Percentiles rank a stretch among this genome's conserved stretches.
phyloP scores from a whole-genome alignment of 2,329 filamentous ascomycete species.

The Tothia fuscella region DNA sequence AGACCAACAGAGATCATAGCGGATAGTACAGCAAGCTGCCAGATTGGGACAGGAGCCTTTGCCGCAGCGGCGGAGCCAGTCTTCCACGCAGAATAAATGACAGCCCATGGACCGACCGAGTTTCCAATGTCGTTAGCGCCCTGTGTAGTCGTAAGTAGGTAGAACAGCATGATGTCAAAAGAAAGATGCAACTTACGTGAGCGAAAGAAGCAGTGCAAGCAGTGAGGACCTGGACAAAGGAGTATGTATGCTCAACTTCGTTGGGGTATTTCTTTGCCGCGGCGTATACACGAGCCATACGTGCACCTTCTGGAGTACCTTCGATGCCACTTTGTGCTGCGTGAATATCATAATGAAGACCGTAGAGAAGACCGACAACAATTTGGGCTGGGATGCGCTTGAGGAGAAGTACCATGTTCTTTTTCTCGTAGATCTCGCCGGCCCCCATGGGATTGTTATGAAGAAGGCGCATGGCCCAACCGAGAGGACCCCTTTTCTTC shows the following conservation, averaged over 20 bases:
- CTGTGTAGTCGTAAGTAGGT: too few relatives aligned
- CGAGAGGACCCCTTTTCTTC: slow-evolving; percentile 54
- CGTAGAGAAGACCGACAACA: slow-evolving; percentile 54
- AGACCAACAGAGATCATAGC: slow-evolving; percentile 42
- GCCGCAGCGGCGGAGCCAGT: slow-evolving; percentile 31
- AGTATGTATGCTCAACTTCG: slow-evolving; percentile 51
- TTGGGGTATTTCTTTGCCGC: slow-evolving; percentile 50
- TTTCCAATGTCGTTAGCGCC: slow-evolving; percentile 56
- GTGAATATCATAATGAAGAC: slow-evolving; percentile 73
- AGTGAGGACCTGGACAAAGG: slow-evolving; percentile 35
- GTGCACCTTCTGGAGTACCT: slow-evolving; percentile 60
- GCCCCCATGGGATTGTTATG: slow-evolving; percentile 61
- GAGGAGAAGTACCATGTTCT: slow-evolving; percentile 52
- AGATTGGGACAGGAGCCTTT: slow-evolving; percentile 43
- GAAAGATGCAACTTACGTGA: too few relatives aligned
- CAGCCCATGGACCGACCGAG: slow-evolving; percentile 51
- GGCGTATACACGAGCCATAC: slow-evolving; percentile 53
- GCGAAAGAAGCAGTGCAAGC: slow-evolving; percentile 63
- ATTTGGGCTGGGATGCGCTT: slow-evolving; percentile 60
- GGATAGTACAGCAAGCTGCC: slow-evolving; percentile 47
- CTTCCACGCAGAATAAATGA: slow-evolving; percentile 50
- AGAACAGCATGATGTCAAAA: too few relatives aligned
- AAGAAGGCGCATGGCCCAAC: slow-evolving; percentile 70
- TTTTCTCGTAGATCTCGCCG: slow-evolving; percentile 60
- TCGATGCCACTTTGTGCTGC: slow-evolving; percentile 56